Percentiles rank a stretch among this genome's conserved stretches.
phyloP scores from a whole-genome alignment of 2,329 filamentous ascomycete genomes.

The Aspergillus sp. region DNA sequence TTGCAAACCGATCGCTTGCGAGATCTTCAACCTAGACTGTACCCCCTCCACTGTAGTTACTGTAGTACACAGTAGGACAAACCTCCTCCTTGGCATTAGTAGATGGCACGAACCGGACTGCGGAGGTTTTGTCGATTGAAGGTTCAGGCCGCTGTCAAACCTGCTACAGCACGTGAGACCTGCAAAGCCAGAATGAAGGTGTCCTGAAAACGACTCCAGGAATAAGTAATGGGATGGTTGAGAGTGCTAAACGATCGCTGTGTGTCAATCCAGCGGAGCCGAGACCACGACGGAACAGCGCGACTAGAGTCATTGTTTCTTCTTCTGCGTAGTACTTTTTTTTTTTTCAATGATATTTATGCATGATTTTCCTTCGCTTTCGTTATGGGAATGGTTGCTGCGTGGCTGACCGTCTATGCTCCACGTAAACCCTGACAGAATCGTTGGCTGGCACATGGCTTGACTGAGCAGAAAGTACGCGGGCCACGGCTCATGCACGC shows the following conservation, averaged over 20 bases:
- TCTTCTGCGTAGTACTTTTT: neutral
- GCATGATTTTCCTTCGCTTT: neutral
- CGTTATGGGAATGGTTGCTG: neutral
- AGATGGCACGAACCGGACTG: neutral
- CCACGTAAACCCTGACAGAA: neutral
- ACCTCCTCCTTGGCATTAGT: too few species aligned
- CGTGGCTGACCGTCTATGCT: neutral
- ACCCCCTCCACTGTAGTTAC: too few species aligned
- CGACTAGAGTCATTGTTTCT: neutral
- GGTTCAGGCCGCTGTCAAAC: neutral
- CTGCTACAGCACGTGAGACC: neutral
- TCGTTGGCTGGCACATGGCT: neutral
- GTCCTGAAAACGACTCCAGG: neutral
- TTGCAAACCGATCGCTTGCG: neutral
- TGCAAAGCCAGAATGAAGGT: neutral
- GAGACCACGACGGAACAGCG: neutral
- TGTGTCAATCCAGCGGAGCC: neutral
- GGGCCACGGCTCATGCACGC: neutral
- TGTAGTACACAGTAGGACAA: too few species aligned
- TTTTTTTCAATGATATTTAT: neutral
- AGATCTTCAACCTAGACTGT: neutral
- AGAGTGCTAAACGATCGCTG: neutral
- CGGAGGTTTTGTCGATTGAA: neutral
- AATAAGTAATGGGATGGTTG: neutral
- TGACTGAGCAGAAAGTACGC: neutral